phyloP scores from a whole-genome alignment of 164 flowering plant genomes.

The Piper longum region DNA sequence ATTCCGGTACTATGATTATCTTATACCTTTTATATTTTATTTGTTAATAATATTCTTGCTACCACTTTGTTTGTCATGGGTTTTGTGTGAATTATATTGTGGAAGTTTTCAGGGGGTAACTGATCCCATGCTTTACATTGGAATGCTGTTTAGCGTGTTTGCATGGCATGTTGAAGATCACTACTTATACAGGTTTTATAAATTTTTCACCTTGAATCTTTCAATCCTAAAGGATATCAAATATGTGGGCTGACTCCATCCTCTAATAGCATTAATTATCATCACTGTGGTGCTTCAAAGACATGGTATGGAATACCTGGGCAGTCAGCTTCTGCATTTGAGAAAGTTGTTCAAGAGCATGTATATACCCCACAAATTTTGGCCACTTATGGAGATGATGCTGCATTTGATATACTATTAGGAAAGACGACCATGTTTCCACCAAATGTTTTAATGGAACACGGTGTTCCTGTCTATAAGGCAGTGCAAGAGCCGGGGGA shows the following conservation, averaged over 20 bases:
- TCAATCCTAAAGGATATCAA: not conserved
- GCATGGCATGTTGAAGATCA: conserved; percentile 99
- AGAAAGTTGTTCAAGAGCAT: conserved; percentile 68
- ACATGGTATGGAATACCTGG: conserved; percentile 99
- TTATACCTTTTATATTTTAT: too few relatives aligned
- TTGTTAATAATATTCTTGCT: too few relatives aligned
- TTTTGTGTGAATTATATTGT: not conserved
- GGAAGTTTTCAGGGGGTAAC: conserved; percentile 73
- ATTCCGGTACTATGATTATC: conserved; percentile 59
- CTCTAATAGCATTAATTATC: conserved; percentile 75
- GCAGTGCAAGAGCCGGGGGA: conserved; percentile 97
- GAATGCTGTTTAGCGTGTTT: conserved; percentile 97
- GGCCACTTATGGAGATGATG: conserved; percentile 67
- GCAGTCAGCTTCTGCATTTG: conserved; percentile 74
- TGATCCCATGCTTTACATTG: conserved; percentile 99
- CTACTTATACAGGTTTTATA: conserved; percentile 75
- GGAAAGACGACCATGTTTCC: conserved; percentile 98
- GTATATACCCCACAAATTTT: conserved; percentile 70
- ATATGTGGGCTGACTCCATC: not conserved
- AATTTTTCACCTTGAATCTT: not conserved
- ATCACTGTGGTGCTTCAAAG: conserved; percentile 97
- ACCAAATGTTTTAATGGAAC: conserved; percentile 66
- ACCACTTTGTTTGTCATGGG: not conserved
- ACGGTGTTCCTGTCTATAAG: conserved; percentile 75
- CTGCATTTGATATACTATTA: conserved; percentile 86